A percentile compares a stretch with the other conserved stretches of the same genome.
phyloP scores from a whole-genome alignment of 768 basidiomycete genomes.

The Symmetrospora coprosmae region DNA sequence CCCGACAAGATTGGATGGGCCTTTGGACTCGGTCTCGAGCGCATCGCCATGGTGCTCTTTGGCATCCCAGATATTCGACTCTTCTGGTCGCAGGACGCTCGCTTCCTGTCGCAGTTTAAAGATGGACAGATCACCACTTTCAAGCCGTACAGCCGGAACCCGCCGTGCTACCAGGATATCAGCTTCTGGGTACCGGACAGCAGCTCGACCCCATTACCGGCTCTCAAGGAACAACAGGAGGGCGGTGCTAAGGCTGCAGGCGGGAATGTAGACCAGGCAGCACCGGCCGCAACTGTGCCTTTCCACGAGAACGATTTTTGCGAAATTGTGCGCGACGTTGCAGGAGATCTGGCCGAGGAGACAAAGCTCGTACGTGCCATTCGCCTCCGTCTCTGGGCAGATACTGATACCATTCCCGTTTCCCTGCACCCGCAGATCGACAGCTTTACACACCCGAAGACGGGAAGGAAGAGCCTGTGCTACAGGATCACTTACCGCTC shows the following conservation, averaged over 20 bases:
- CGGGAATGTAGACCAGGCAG: constrained; percentile 16
- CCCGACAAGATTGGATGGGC: constrained; percentile 86
- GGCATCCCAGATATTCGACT: constrained; percentile 93
- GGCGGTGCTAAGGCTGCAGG: too few species aligned
- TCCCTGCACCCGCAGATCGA: too few species aligned
- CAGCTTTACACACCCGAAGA: constrained; percentile 77
- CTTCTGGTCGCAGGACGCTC: constrained; percentile 82
- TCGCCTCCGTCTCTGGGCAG: neutral
- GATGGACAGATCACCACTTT: constrained; percentile 61
- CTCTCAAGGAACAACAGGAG: neutral
- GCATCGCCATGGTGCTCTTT: constrained; percentile 95
- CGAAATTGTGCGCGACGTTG: constrained; percentile 80
- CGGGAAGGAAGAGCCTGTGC: constrained; percentile 60
- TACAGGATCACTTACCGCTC: constrained; percentile 89
- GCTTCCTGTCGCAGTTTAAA: constrained; percentile 72
- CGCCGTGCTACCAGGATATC: constrained; percentile 81
- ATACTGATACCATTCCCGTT: neutral
- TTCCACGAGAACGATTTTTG: constrained; percentile 96
- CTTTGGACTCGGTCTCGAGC: constrained; percentile 88
- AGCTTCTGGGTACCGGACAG: constrained; percentile 67
- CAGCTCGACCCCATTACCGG: too few species aligned
- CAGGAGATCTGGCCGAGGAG: constrained; percentile 81
- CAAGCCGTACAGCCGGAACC: constrained; percentile 69
- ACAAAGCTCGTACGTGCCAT: constrained; percentile 64
- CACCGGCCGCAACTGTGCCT: too few species aligned